These are phyloP conservation scores for Cucumis cinereus DNA, from an alignment of 306 rosid genomes.

Conservation along the genomic window DNA sequence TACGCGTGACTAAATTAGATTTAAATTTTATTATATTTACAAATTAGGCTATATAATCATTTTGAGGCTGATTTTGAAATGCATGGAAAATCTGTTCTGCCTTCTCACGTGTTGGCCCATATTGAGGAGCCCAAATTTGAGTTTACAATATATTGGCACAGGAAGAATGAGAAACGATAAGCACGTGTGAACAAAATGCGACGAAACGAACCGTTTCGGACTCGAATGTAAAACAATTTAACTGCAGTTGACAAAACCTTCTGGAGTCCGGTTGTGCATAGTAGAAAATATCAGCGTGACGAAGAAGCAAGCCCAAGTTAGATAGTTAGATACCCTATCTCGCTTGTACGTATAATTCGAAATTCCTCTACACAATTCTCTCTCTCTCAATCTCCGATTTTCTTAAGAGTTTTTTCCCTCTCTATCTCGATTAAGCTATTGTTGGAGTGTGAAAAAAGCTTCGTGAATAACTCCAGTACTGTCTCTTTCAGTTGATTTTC, in stretches of 20 bases:
- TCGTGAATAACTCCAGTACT: constrained; percentile 3
- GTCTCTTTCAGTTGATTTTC: constrained; percentile 20
- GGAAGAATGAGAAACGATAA: neutral
- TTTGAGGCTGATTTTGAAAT: too few species aligned
- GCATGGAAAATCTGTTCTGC: too few species aligned
- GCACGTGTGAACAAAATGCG: neutral
- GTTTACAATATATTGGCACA: neutral
- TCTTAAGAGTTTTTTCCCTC: neutral
- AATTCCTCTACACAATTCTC: neutral
- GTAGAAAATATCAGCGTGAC: constrained; percentile 3
- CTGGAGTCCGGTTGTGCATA: neutral
- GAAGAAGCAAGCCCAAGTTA: neutral
- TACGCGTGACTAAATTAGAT: too few species aligned
- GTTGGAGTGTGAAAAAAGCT: constrained; percentile 10
- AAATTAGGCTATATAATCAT: too few species aligned
- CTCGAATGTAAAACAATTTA: neutral
- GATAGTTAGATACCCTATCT: neutral
- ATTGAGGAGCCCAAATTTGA: neutral
- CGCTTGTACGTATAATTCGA: neutral
- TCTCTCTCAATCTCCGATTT: neutral
- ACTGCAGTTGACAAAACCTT: neutral
- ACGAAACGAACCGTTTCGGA: constrained; percentile 1
- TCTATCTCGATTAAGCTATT: constrained; percentile 1
- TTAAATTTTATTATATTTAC: too few species aligned
- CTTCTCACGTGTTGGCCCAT: neutral